A percentile compares a stretch with the other conserved stretches of the same genome.
Evolutionary conservation across 1,139 yeast species (phyloP).

Genomic region (Taphrina confusa): DNA sequence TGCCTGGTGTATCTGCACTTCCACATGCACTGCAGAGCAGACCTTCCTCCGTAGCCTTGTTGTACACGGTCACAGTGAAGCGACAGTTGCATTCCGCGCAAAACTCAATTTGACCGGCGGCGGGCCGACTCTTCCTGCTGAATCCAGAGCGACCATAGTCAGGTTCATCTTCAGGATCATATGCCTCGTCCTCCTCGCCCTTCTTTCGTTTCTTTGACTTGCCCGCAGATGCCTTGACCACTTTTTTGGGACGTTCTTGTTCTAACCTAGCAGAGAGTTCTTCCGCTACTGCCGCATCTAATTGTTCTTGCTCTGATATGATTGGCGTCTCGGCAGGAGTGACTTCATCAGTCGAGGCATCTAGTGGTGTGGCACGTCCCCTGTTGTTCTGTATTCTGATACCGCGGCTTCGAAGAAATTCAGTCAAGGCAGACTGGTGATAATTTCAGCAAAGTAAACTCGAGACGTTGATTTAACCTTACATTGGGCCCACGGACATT

Average conservation of each 20-base stretch:
- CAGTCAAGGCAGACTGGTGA: slow-evolving; percentile 31
- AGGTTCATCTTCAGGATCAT: slow-evolving; percentile 41
- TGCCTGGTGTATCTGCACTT: slow-evolving; percentile 45
- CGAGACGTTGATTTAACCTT: not conserved
- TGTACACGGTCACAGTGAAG: slow-evolving; percentile 66
- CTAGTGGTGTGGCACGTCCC: slow-evolving; percentile 15
- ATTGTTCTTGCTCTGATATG: slow-evolving; percentile 9
- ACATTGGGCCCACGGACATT: slow-evolving; percentile 34
- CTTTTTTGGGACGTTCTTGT: not conserved
- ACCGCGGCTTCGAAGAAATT: slow-evolving; percentile 30
- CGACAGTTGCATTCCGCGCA: slow-evolving; percentile 43
- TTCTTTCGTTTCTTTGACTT: slow-evolving; percentile 31
- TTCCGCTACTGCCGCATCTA: slow-evolving; percentile 15
- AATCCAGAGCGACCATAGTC: slow-evolving; percentile 39
- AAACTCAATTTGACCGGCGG: slow-evolving; percentile 43
- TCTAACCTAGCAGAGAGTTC: slow-evolving; percentile 6
- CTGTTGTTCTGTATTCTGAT: slow-evolving; percentile 24
- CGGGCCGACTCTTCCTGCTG: slow-evolving; percentile 38
- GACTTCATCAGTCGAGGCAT: not conserved
- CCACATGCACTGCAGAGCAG: slow-evolving; percentile 66
- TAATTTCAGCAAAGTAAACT: not conserved
- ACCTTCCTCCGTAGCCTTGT: slow-evolving; percentile 55
- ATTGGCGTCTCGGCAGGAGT: not conserved
- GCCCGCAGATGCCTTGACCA: not conserved
- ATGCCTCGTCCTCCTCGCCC: slow-evolving; percentile 38